A percentile compares a stretch with the other conserved stretches of the same genome.
Conservation (phyloP, 2,329 filamentous ascomycete species). For the Parastagonospora nodorum region DNA sequence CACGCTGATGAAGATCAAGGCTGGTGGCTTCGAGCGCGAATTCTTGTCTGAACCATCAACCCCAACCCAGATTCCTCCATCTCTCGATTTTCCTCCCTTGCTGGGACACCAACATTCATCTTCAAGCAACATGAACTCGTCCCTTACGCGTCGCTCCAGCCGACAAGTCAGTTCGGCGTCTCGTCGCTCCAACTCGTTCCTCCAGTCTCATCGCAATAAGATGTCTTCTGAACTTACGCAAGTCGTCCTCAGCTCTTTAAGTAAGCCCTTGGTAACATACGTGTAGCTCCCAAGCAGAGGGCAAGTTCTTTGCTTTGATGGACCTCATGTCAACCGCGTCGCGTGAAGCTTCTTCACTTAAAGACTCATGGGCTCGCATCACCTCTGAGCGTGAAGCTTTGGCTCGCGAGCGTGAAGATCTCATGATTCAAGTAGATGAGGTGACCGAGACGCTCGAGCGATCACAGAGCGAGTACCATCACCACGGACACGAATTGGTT, state of each 20-base stretch:
- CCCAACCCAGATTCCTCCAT: slow-evolving; percentile 18
- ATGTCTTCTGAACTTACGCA: slow-evolving; percentile 30
- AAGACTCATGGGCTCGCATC: slow-evolving; percentile 31
- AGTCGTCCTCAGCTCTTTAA: too few species aligned
- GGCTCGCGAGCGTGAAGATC: slow-evolving; percentile 24
- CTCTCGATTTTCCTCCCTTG: slow-evolving; percentile 7
- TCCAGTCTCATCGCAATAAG: slow-evolving; percentile 29
- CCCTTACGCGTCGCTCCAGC: slow-evolving; percentile 19
- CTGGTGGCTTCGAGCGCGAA: slow-evolving; percentile 23
- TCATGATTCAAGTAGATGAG: slow-evolving; percentile 25
- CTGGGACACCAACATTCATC: slow-evolving; percentile 7
- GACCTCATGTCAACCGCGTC: slow-evolving; percentile 34
- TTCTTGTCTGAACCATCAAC: slow-evolving; percentile 29
- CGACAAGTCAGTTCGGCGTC: slow-evolving; percentile 21
- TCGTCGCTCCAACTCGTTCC: slow-evolving; percentile 26
- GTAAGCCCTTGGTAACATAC: too few species aligned
- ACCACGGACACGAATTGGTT: slow-evolving; percentile 25
- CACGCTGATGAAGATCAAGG: slow-evolving; percentile 28
- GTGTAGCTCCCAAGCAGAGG: slow-evolving; percentile 20
- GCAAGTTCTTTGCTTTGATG: slow-evolving; percentile 35
- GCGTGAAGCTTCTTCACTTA: slow-evolving; percentile 27
- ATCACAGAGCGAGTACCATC: slow-evolving; percentile 24
- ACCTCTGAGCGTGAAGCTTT: slow-evolving; percentile 33
- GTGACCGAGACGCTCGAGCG: slow-evolving; percentile 29
- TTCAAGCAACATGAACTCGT: neutral